Evolutionary conservation across 257 asterid species (phyloP), one percentile per base, ranked within the genome.

Genomic region (Solanum appendiculatum): DNA sequence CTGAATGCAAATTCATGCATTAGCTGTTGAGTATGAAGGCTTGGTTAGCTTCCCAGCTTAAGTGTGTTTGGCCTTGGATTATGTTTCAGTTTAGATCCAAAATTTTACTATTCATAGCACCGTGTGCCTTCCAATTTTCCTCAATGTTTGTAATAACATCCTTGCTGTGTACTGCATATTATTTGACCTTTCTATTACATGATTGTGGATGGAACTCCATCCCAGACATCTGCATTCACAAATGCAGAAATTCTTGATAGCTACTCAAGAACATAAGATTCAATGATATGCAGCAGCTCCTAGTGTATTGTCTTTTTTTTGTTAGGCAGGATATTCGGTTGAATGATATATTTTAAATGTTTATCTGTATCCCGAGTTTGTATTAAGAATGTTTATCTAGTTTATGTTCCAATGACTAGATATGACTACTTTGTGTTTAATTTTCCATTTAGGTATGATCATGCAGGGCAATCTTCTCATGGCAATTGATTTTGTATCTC

Each of bases 401-500:
- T 85, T 85, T 36, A 69, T 89, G 46, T 69, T 77, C 60, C n/a
- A 15, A 77, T 42, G 63, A 25, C 8, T 75, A n/a, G 31, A 40
- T 75, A n/a, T 75, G 83, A 75, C 83, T 42, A 14, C 7, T 31
- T 69, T 69, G 60, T 46, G 34, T 77, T 40, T 77, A 42, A 25
- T 42, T 77, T 42, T 14, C 63, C 84, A 77, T 77, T 66, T 70
- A 97, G 99, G 99, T 89, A 91, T 97, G 86, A 88, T 93, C 88
- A 89, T 95, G 83, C 99, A 97, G 91, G 98, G 98, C 88, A 92
- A 91, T 89, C 94, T 96, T 87, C 93, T 93, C 86, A 89, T 91
- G 93, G 99, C 99, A 34, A 90, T 96, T 82, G 98, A 96, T 91
- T 97, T 97, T 88, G 98, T 96, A 88, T 89, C 94, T 82, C 97